A percentile compares a stretch with the other conserved stretches of the same genome.
These are phyloP conservation scores for Chlamydomonas sphaeroides DNA, from an alignment of 139 green algal species.

Conservation along the genomic window DNA sequence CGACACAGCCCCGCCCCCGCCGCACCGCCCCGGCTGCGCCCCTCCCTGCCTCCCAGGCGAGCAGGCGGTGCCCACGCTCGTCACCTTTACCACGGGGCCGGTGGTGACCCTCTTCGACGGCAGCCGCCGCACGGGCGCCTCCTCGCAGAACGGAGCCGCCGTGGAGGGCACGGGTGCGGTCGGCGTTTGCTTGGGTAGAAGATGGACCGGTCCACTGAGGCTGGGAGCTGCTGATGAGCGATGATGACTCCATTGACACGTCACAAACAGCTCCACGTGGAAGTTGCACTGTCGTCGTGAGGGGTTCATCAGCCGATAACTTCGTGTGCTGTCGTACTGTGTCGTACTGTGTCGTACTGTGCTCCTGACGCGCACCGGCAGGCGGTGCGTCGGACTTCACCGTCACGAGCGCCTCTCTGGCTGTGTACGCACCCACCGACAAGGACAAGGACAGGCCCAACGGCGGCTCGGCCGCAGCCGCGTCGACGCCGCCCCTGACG, in stretches of 20 bases:
- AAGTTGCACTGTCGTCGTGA: neutral
- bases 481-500: no score
- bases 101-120: constrained; percentile 29
- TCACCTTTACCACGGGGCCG: neutral
- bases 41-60: constrained; percentile 7
- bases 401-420: neutral
- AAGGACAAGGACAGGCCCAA: no score
- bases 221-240: no score
- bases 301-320: neutral
- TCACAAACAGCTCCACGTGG: no score
- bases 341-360: neutral
- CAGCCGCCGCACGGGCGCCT: constrained; percentile 8
- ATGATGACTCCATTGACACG: no score
- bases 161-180: constrained; percentile 17
- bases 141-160: constrained; percentile 14
- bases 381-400: constrained; percentile 10
- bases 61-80: constrained; percentile 15
- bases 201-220: no score
- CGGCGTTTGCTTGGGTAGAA: no score
- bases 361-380: neutral
- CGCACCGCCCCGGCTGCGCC: no score
- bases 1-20: no score
- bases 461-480: no score
- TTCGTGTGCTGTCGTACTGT: neutral
- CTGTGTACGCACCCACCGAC: neutral